phyloP scores from a whole-genome alignment of 257 asterid species.

The Petunia secreta region DNA sequence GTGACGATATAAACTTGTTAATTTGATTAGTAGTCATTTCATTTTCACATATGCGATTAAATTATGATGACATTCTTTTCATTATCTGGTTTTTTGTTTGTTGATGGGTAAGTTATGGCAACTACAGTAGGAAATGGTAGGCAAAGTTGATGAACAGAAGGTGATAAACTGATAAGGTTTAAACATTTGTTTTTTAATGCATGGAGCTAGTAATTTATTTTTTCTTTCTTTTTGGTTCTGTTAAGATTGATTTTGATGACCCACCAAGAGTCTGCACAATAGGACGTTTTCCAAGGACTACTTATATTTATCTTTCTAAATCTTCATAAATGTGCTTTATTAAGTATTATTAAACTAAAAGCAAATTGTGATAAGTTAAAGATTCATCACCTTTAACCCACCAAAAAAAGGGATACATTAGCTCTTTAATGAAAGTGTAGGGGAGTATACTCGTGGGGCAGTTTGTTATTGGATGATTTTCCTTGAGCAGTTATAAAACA shows the following conservation, averaged over 20 bases:
- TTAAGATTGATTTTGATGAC: slow-evolving; percentile 37
- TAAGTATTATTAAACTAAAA: not conserved
- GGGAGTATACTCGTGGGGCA: not conserved
- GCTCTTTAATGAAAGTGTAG: not conserved
- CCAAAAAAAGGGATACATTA: too few species aligned
- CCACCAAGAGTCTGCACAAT: slow-evolving; percentile 27
- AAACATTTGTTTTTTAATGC: slow-evolving; percentile 15
- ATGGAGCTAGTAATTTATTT: slow-evolving; percentile 22
- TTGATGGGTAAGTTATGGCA: slow-evolving; percentile 16
- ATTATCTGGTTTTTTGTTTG: not conserved
- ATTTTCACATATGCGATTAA: too few species aligned
- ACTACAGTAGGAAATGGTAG: slow-evolving; percentile 16
- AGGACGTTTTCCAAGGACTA: slow-evolving; percentile 25
- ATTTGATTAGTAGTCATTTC: too few species aligned
- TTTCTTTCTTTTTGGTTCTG: slow-evolving; percentile 39
- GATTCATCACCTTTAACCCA: not conserved
- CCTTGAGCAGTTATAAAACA: not conserved
- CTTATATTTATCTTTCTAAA: not conserved
- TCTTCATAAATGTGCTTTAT: slow-evolving; percentile 3
- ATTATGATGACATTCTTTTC: too few species aligned
- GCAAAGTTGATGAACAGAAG: slow-evolving; percentile 8
- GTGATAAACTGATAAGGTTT: slow-evolving; percentile 30
- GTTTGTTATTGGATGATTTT: not conserved
- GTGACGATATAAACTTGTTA: not conserved
- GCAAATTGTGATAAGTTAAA: not conserved